These are phyloP conservation scores for Pseudogymnoascus sp. DNA, from an alignment of 2,329 filamentous ascomycete species.

Conservation along the genomic window DNA sequence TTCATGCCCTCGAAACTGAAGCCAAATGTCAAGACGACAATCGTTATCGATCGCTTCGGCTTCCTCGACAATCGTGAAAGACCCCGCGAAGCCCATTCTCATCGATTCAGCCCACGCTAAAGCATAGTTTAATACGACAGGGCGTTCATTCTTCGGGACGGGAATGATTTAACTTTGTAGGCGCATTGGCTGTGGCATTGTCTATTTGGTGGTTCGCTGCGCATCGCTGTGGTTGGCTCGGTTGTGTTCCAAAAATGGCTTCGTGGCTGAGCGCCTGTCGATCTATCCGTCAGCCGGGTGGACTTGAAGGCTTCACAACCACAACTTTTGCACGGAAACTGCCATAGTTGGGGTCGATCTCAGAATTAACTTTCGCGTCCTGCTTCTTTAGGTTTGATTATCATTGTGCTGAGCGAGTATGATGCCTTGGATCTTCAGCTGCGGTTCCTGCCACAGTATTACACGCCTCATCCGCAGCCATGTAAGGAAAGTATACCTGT, in stretches of 20 bases:
- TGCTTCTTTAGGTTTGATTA: neutral
- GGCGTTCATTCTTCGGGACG: neutral
- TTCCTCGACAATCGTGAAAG: neutral
- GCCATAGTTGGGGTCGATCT: neutral
- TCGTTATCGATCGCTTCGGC: neutral
- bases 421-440: slow-evolving; percentile 1
- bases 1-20: too few species aligned
- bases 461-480: neutral
- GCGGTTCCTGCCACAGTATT: neutral
- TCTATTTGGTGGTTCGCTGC: neutral
- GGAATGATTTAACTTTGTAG: neutral
- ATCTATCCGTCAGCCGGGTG: neutral
- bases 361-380: neutral
- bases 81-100: neutral
- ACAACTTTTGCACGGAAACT: neutral
- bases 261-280: neutral
- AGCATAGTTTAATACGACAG: neutral
- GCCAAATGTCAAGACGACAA: neutral
- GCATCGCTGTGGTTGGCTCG: neutral
- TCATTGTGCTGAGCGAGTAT: neutral
- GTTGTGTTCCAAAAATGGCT: neutral
- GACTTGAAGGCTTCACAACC: neutral
- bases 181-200: neutral
- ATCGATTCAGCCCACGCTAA: neutral
- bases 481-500: neutral